Conservation (phyloP, 768 basidiomycete species). For the Scleroderma citrinum region DNA sequence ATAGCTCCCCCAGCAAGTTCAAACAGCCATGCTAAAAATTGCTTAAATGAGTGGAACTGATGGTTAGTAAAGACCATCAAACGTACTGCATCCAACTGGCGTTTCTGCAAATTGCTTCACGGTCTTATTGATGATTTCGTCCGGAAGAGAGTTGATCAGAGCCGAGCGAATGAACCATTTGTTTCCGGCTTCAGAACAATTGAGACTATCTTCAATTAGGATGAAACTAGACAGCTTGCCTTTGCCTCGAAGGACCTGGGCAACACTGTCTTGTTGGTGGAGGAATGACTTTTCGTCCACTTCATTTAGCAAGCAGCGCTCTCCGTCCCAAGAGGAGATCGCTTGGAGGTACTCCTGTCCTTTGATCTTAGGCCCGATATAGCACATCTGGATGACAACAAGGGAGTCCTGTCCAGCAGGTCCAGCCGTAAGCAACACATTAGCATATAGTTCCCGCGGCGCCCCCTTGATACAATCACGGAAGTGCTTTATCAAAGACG, state of each 20-base stretch:
- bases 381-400: constrained; percentile 90
- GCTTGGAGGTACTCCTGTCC: constrained; percentile 73
- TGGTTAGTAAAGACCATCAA: neutral
- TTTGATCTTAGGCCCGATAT: constrained; percentile 67
- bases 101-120: constrained; percentile 76
- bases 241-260: constrained; percentile 82
- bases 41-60: neutral
- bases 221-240: constrained; percentile 36
- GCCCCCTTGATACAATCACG: constrained; percentile 90
- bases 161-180: constrained; percentile 92
- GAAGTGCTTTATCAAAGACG: constrained; percentile 86
- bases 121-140: constrained; percentile 81
- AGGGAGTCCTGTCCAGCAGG: constrained; percentile 80
- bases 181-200: constrained; percentile 49
- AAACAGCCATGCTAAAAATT: constrained; percentile 75
- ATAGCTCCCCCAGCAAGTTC: constrained; percentile 84
- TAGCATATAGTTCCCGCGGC: constrained; percentile 83
- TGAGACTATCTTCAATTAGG: neutral
- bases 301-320: constrained; percentile 80
- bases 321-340: constrained; percentile 89
- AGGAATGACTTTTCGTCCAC: constrained; percentile 87
- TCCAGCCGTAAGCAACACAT: constrained; percentile 86
- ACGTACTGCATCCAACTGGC: constrained; percentile 88
- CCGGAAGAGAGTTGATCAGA: constrained; percentile 76
- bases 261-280: constrained; percentile 87